Percentiles rank a stretch among this genome's conserved stretches.
Evolutionary conservation across 345 rosid species (phyloP).

Genomic region (Theobroma cacao): DNA sequence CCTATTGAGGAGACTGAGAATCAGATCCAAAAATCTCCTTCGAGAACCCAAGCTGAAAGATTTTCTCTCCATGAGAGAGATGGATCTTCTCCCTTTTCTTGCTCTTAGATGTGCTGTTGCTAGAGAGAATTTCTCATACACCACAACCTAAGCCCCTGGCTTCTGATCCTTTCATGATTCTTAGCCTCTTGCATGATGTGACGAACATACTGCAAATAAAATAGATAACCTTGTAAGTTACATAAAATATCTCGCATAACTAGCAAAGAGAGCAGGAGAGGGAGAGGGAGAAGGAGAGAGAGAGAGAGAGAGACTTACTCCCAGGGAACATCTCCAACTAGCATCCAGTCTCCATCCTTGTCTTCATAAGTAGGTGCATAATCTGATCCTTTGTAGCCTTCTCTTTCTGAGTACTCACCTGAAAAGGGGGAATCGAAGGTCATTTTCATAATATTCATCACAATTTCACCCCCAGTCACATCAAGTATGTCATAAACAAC

Average conservation of each 20-base stretch:
- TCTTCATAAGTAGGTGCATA: slow-evolving; percentile 76
- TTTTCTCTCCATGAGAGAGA: slow-evolving; percentile 11
- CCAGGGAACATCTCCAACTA: slow-evolving; percentile 90
- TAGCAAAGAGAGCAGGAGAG: neutral
- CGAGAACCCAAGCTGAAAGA: slow-evolving; percentile 48
- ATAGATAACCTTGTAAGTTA: slow-evolving; percentile 10
- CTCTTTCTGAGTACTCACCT: slow-evolving; percentile 64
- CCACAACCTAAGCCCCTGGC: slow-evolving; percentile 73
- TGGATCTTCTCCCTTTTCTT: slow-evolving; percentile 1
- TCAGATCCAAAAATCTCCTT: slow-evolving; percentile 20
- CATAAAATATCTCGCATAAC: neutral
- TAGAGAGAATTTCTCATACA: slow-evolving; percentile 28
- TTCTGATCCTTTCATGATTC: slow-evolving; percentile 87
- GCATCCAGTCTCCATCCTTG: slow-evolving; percentile 90
- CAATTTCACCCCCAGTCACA: neutral
- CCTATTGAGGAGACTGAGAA: slow-evolving; percentile 19
- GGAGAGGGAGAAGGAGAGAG: neutral
- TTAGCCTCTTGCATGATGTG: slow-evolving; percentile 73
- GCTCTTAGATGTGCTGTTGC: slow-evolving; percentile 14
- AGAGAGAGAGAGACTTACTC: slow-evolving; percentile 31
- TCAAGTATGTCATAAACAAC: neutral
- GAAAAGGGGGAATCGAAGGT: slow-evolving; percentile 12
- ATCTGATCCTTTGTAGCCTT: slow-evolving; percentile 77
- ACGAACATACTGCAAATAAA: slow-evolving; percentile 69
- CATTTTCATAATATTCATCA: slow-evolving; percentile 4